Conservation (phyloP, 345 rosid species). For the Cochlearia excelsa region DNA sequence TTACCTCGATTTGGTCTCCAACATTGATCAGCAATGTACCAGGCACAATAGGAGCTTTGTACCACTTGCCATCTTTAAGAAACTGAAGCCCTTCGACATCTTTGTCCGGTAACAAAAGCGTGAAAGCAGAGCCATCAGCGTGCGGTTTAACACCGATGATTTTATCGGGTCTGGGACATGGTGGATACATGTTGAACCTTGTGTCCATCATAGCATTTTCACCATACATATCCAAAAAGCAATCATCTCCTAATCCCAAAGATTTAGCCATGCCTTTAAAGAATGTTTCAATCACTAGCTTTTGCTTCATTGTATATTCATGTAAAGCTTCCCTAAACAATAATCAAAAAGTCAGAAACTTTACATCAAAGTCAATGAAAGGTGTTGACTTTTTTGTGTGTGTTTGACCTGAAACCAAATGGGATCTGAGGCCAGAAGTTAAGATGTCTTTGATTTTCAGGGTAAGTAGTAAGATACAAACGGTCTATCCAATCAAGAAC, state of each 20-base stretch:
- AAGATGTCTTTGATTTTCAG: constrained; percentile 45
- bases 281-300: constrained; percentile 27
- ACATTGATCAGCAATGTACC: constrained; percentile 48
- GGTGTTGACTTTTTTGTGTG: neutral
- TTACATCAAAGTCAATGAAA: neutral
- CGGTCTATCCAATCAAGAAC: constrained; percentile 74
- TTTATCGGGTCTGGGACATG: constrained; percentile 53
- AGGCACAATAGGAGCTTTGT: constrained; percentile 47
- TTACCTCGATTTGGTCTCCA: constrained; percentile 59
- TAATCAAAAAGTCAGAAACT: neutral
- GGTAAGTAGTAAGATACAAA: constrained; percentile 44
- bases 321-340: constrained; percentile 37
- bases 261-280: constrained; percentile 56
- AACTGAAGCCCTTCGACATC: constrained; percentile 55
- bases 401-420: constrained; percentile 45
- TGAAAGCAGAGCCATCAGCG: constrained; percentile 61
- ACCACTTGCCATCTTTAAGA: constrained; percentile 49
- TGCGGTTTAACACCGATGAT: constrained; percentile 55
- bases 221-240: constrained; percentile 49
- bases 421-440: constrained; percentile 65
- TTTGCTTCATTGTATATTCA: constrained; percentile 38
- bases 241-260: constrained; percentile 42
- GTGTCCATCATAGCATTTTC: constrained; percentile 37
- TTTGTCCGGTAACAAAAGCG: constrained; percentile 52
- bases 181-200: constrained; percentile 60